Evolutionary conservation across 768 basidiomycete genomes (phyloP).

Genomic region (Phylloporus arenicola): DNA sequence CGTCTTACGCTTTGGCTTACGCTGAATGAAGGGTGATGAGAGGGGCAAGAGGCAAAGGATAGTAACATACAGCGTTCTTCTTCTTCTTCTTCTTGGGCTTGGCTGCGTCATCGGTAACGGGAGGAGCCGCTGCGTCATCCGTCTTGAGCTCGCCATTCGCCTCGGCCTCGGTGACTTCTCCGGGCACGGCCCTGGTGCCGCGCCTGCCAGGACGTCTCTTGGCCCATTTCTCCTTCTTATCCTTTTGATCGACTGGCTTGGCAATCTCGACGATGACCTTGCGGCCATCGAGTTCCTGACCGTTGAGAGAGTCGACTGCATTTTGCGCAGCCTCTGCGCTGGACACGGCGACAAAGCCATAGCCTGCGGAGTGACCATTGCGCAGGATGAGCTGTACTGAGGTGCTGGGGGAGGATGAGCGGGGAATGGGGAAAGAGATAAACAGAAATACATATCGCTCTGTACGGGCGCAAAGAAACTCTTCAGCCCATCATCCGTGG

Average conservation of each 20-base stretch:
- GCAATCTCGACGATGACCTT: slow-evolving; percentile 88
- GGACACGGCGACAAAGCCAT: slow-evolving; percentile 86
- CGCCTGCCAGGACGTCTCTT: slow-evolving; percentile 83
- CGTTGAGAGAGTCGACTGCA: slow-evolving; percentile 82
- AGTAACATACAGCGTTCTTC: slow-evolving; percentile 47
- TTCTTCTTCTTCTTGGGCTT: slow-evolving; percentile 81
- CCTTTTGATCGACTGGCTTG: slow-evolving; percentile 86
- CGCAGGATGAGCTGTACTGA: slow-evolving; percentile 85
- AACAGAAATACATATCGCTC: slow-evolving; percentile 72
- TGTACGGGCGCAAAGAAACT: slow-evolving; percentile 86
- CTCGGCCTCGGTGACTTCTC: slow-evolving; percentile 87
- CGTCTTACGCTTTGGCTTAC: slow-evolving; percentile 43
- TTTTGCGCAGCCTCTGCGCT: slow-evolving; percentile 78
- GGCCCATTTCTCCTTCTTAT: slow-evolving; percentile 66
- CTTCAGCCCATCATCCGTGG: slow-evolving; percentile 92
- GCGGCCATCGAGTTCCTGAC: slow-evolving; percentile 85
- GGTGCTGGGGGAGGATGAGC: slow-evolving; percentile 43
- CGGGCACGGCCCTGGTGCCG: slow-evolving; percentile 80
- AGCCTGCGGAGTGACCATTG: slow-evolving; percentile 80
- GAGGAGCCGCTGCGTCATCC: slow-evolving; percentile 46
- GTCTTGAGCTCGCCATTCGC: slow-evolving; percentile 71
- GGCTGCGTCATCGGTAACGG: slow-evolving; percentile 49
- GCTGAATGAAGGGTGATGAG: slow-evolving; percentile 35
- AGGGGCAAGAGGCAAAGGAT: background rate
- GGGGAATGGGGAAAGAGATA: background rate